A percentile compares a stretch with the other conserved stretches of the same genome.
Conservation (phyloP, 257 asterid genomes). For the Leptodermis oblonga region DNA sequence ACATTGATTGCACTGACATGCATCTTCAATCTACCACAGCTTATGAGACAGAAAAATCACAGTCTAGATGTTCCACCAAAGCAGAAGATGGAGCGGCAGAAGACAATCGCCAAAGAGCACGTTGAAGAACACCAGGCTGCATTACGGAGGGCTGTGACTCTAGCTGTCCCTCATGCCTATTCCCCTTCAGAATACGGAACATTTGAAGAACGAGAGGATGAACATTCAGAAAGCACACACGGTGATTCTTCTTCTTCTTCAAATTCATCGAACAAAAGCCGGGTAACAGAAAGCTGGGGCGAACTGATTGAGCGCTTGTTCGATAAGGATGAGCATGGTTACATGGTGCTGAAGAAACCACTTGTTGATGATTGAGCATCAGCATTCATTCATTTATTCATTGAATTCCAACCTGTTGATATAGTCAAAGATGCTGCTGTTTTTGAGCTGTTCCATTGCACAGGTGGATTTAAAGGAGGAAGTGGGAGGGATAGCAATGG, state of each 20-base stretch:
- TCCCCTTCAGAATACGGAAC: constrained; percentile 72
- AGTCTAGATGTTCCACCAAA: constrained; percentile 49
- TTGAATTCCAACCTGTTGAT: not conserved
- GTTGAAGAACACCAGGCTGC: constrained; percentile 64
- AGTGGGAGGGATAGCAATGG: too few species aligned
- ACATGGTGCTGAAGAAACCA: constrained; percentile 42
- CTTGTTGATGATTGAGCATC: constrained; percentile 22
- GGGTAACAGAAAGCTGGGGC: constrained; percentile 61
- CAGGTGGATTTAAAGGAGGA: not conserved
- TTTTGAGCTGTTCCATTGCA: not conserved
- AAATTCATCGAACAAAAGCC: constrained; percentile 43
- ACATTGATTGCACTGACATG: not conserved
- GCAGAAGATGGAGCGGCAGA: constrained; percentile 77
- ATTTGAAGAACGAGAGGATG: constrained; percentile 38
- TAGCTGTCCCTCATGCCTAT: constrained; percentile 71
- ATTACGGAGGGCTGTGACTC: constrained; percentile 58
- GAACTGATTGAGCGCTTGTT: constrained; percentile 66
- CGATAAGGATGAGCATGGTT: constrained; percentile 66
- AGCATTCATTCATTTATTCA: not conserved
- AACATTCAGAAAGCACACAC: constrained; percentile 17
- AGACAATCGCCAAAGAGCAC: constrained; percentile 61
- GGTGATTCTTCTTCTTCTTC: constrained; percentile 49
- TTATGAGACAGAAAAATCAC: constrained; percentile 52
- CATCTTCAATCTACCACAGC: constrained; percentile 26
- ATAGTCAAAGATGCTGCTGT: constrained; percentile 6